phyloP scores from a whole-genome alignment of 208 protist species.

The Acanthamoeba castellanii region DNA sequence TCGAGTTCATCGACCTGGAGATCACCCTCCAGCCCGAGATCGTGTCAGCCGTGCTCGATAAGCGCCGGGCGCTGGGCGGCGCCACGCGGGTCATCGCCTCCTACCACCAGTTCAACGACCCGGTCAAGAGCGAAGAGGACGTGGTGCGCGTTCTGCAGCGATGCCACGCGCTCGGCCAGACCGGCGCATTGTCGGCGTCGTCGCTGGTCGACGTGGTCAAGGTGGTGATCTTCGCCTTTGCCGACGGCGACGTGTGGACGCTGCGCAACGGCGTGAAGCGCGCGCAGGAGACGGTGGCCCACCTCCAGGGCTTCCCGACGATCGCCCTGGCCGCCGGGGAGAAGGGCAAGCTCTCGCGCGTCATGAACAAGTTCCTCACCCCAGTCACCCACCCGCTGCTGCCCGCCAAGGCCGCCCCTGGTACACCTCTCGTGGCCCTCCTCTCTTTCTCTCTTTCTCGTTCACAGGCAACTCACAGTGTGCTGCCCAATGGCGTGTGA shows the following conservation, averaged over 20 bases:
- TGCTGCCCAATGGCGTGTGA: not conserved
- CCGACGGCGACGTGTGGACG: conserved; percentile 66
- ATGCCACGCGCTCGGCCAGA: conserved; percentile 48
- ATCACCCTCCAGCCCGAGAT: conserved; percentile 40
- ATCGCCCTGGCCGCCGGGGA: conserved; percentile 81
- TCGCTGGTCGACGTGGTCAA: conserved; percentile 79
- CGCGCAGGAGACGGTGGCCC: not conserved
- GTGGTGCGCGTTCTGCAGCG: conserved; percentile 35
- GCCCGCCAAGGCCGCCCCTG: conserved; percentile 24
- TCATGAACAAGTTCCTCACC: conserved; percentile 81
- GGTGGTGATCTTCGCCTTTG: conserved; percentile 79
- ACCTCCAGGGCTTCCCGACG: conserved; percentile 51
- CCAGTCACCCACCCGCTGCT: conserved; percentile 83
- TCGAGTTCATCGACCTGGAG: conserved; percentile 90
- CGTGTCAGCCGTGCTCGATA: not conserved
- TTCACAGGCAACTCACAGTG: not conserved
- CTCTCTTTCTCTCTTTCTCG: not conserved
- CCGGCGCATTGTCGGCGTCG: not conserved
- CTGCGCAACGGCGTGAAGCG: conserved; percentile 74
- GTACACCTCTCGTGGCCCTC: not conserved
- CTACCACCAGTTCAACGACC: conserved; percentile 73
- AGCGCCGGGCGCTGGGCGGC: conserved; percentile 1
- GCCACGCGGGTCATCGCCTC: conserved; percentile 63
- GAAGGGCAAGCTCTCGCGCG: conserved; percentile 80
- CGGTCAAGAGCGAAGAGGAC: conserved; percentile 32